Evolutionary conservation across 2,329 filamentous ascomycete genomes (phyloP).

Genomic region (Trichophyton simii): DNA sequence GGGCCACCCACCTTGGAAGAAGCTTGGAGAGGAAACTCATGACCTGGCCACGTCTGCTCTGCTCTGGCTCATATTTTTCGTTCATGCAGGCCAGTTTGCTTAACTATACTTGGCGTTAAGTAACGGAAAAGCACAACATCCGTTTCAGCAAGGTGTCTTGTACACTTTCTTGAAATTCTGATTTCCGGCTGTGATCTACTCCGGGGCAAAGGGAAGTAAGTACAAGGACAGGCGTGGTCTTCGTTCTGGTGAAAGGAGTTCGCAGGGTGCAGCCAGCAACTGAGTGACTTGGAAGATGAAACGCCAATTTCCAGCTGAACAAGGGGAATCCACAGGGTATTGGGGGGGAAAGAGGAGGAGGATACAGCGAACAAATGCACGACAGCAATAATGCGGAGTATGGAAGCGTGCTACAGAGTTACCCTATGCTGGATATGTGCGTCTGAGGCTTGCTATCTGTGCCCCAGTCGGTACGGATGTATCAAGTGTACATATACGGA

Average conservation of each 20-base stretch:
- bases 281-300: background rate
- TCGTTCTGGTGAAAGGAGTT: background rate
- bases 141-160: background rate
- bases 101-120: background rate
- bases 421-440: background rate
- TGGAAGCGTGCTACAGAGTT: background rate
- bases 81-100: background rate
- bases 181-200: background rate
- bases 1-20: background rate
- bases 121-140: background rate
- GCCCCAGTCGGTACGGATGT: background rate
- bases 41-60: background rate
- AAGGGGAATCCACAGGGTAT: constrained; percentile 1
- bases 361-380: constrained; percentile 1
- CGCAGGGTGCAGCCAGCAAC: background rate
- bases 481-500: background rate
- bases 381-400: background rate
- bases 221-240: background rate
- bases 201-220: background rate
- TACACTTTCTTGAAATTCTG: background rate
- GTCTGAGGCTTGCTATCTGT: background rate
- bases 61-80: background rate
- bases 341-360: background rate
- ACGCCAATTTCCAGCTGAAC: background rate
- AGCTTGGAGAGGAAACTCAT: background rate